A percentile compares a stretch with the other conserved stretches of the same genome.
These are phyloP conservation scores for Melanomma pulvis-pyrius DNA, from an alignment of 495 filamentous ascomycete genomes.

Conservation along the genomic window DNA sequence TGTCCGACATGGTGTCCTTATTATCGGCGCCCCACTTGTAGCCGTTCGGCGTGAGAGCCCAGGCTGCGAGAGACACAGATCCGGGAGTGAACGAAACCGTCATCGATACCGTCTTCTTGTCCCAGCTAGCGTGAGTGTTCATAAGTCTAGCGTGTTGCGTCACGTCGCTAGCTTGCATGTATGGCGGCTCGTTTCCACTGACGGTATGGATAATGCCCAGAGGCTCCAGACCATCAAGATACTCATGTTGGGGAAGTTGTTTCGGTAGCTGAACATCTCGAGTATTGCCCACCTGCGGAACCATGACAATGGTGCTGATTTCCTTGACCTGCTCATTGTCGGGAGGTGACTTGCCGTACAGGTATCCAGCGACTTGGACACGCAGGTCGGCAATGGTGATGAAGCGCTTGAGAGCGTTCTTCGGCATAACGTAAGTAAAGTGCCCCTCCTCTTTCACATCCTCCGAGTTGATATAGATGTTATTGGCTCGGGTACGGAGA, in stretches of 20 bases:
- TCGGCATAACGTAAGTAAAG: conserved; percentile 96
- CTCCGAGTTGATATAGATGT: conserved; percentile 96
- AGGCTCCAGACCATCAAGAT: conserved; percentile 84
- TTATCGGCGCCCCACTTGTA: conserved; percentile 99
- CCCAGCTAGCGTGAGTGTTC: conserved; percentile 79
- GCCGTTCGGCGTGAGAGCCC: conserved; percentile 84
- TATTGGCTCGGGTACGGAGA: conserved; percentile 90
- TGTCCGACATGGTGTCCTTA: conserved; percentile 85
- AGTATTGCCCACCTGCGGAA: conserved; percentile 93
- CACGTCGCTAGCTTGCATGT: conserved; percentile 93
- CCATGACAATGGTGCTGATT: conserved; percentile 92
- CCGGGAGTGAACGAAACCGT: conserved; percentile 98
- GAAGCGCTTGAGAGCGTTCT: conserved; percentile 98
- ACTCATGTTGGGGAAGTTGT: conserved; percentile 91
- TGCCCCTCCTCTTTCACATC: conserved; percentile 81
- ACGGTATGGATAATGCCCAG: conserved; percentile 95
- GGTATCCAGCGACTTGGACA: conserved; percentile 92
- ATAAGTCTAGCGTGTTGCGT: conserved; percentile 90
- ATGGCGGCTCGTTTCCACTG: conserved; percentile 89
- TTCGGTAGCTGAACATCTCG: conserved; percentile 90
- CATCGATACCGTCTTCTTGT: conserved; percentile 94
- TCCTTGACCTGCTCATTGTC: conserved; percentile 98
- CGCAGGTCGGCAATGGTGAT: conserved; percentile 97
- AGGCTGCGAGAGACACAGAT: conserved; percentile 91
- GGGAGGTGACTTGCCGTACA: conserved; percentile 89